Conservation (phyloP, 2,329 filamentous ascomycete genomes). For the Pestalotiopsis sp. region DNA sequence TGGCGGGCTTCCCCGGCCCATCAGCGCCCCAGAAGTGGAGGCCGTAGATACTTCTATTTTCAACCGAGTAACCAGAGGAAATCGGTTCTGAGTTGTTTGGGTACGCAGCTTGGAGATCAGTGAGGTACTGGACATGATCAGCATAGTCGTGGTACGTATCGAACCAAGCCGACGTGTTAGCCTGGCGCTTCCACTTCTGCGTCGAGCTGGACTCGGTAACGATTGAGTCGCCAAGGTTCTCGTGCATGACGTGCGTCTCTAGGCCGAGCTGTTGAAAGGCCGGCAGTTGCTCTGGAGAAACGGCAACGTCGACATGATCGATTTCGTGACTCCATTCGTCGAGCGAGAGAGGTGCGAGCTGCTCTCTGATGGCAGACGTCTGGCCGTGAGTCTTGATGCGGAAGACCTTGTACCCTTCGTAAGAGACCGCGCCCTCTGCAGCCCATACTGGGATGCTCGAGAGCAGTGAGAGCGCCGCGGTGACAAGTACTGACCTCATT, state of each 20-base stretch:
- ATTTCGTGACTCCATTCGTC: constrained; percentile 9
- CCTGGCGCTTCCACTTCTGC: constrained; percentile 2
- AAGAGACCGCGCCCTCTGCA: constrained; percentile 15
- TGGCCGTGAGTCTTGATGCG: constrained; percentile 24
- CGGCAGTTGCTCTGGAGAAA: constrained; percentile 29
- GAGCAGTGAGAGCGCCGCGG: neutral
- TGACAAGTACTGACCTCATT: neutral
- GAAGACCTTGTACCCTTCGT: constrained; percentile 36
- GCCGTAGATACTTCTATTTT: constrained; percentile 60
- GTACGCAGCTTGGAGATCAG: constrained; percentile 44
- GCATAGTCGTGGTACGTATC: constrained; percentile 54
- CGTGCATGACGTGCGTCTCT: constrained; percentile 27
- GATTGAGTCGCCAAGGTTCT: constrained; percentile 31
- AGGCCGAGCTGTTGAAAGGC: constrained; percentile 29
- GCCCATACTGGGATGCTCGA: neutral
- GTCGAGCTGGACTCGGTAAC: constrained; percentile 27
- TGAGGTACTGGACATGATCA: constrained; percentile 52
- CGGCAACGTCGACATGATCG: constrained; percentile 33
- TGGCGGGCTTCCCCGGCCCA: constrained; percentile 49
- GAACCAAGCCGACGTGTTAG: constrained; percentile 46
- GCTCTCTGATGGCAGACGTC: neutral
- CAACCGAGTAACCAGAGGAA: constrained; percentile 44
- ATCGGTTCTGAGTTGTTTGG: constrained; percentile 51
- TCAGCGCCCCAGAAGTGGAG: constrained; percentile 53
- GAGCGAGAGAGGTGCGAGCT: neutral